phyloP scores from a whole-genome alignment of 495 filamentous ascomycete species.

The Aspergillus bridgeri region DNA sequence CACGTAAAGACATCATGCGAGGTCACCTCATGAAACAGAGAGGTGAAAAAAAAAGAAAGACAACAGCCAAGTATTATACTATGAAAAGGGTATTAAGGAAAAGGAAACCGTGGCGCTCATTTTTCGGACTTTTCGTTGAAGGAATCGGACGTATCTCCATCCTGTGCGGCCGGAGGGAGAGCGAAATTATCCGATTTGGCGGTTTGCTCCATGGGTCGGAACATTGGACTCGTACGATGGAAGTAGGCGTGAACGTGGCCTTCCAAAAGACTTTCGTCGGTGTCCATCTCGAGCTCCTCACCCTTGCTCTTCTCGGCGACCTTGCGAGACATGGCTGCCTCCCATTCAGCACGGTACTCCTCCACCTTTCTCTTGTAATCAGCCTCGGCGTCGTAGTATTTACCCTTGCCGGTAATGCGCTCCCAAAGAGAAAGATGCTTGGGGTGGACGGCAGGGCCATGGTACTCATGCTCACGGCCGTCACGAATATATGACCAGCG shows the following conservation, averaged over 20 bases:
- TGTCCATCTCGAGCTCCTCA: slow-evolving; percentile 29
- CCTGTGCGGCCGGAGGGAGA: slow-evolving; percentile 41
- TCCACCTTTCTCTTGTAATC: slow-evolving; percentile 77
- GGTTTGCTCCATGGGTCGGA: slow-evolving; percentile 43
- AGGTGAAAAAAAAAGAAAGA: slow-evolving; percentile 14
- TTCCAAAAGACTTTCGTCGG: slow-evolving; percentile 41
- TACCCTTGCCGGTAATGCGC: slow-evolving; percentile 63
- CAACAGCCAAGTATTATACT: neutral
- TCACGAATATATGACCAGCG: slow-evolving; percentile 76
- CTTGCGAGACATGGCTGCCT: slow-evolving; percentile 47
- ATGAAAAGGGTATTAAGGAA: slow-evolving; percentile 12
- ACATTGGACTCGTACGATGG: slow-evolving; percentile 50
- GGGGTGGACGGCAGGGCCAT: slow-evolving; percentile 82
- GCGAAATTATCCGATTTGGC: slow-evolving; percentile 37
- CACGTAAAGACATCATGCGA: neutral
- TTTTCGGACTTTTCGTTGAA: slow-evolving; percentile 23
- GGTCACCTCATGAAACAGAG: neutral
- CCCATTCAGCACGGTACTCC: slow-evolving; percentile 72
- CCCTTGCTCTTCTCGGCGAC: slow-evolving; percentile 43
- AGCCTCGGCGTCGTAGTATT: slow-evolving; percentile 71
- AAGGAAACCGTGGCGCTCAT: neutral
- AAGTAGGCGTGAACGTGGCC: slow-evolving; percentile 48
- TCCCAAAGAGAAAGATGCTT: slow-evolving; percentile 83
- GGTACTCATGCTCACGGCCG: slow-evolving; percentile 74
- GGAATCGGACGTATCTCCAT: slow-evolving; percentile 17